Base-by-base conservation (phyloP, 768 basidiomycete genomes). In the Coprinopsis sp. region DNA sequence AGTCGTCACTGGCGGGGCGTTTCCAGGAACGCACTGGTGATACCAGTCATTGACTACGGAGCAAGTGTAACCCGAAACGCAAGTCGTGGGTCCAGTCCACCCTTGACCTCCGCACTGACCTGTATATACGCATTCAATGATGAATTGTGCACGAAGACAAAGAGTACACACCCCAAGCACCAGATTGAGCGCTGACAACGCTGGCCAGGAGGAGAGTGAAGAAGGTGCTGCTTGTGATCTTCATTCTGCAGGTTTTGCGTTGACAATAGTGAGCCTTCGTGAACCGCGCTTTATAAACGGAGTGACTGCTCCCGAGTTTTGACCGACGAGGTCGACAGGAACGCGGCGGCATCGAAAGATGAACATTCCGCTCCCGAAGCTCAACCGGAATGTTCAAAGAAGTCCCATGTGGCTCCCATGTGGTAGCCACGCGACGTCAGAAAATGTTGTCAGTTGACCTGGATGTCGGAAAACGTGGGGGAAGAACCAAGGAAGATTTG, bases 41-140 rank as follows among this genome's bases (percentile, higher is more conserved):
- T 78, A 79, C 50, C 69, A 79, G 12, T 62, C 55, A 55, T 76
- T 78, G 10, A 67, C 58, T 37, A 60, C 58, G 2, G 63, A 72
- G 60, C 78, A 79, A 6, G 63, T 60, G 65, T 69, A 74, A 18
- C 76, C 77, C 2, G 64, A 61, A 3, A 70, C 65, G 49, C 78
- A 82, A 4, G 63, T 58, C 4, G 77, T 79, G 7, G 76, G 60
- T 13, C 78, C 78, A 7, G 70, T 60, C 74, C 76, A 79, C 2
- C 73, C 74, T 37, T 61, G 66, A 7, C 77, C 76, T 37, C 77
- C 76, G 50, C 79, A 79, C 75, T 80, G 31, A 21, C 64, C 72
- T 49, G 24, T 31, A 8, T 31, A 31, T 31, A 31, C 30, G 8
- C 30, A 31, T n/a, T 31, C 30, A 8, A 31, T 31, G 8, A 8